phyloP scores from a whole-genome alignment of 2,329 filamentous ascomycete genomes.

The Dactylellina haptotyla region DNA sequence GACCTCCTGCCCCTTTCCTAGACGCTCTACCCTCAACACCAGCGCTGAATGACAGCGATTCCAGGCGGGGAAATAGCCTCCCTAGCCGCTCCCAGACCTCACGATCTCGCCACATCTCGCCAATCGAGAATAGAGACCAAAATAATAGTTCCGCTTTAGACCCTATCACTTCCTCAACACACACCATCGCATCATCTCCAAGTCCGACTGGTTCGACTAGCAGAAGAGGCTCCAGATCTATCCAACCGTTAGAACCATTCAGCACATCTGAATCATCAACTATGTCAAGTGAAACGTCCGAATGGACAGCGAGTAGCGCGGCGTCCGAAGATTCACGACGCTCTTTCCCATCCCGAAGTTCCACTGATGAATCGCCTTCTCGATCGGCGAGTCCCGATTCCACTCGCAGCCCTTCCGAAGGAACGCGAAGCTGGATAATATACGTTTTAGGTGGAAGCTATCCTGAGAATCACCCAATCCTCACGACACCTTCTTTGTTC shows the following conservation, averaged over 20 bases:
- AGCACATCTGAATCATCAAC: conserved; percentile 14
- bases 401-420: conserved; percentile 59
- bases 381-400: conserved; percentile 38
- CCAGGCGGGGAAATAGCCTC: neutral
- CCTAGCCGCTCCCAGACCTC: neutral
- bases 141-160: neutral
- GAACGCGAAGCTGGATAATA: conserved; percentile 75
- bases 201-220: neutral
- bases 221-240: neutral
- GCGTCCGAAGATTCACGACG: conserved; percentile 19
- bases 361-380: conserved; percentile 6
- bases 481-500: conserved; percentile 75
- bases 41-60: conserved; percentile 6
- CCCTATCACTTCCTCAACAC: neutral
- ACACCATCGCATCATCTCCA: neutral
- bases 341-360: conserved; percentile 2
- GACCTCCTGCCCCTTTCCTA: conserved; percentile 62
- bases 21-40: conserved; percentile 59
- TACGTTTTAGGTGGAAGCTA: conserved; percentile 77
- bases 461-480: conserved; percentile 75
- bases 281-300: conserved; percentile 29
- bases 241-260: neutral
- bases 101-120: neutral
- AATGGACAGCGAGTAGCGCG: conserved; percentile 32
- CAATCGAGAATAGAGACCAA: neutral